Evolutionary conservation across 2,329 filamentous ascomycete species (phyloP).

Genomic region (Aspergillus uvarum): DNA sequence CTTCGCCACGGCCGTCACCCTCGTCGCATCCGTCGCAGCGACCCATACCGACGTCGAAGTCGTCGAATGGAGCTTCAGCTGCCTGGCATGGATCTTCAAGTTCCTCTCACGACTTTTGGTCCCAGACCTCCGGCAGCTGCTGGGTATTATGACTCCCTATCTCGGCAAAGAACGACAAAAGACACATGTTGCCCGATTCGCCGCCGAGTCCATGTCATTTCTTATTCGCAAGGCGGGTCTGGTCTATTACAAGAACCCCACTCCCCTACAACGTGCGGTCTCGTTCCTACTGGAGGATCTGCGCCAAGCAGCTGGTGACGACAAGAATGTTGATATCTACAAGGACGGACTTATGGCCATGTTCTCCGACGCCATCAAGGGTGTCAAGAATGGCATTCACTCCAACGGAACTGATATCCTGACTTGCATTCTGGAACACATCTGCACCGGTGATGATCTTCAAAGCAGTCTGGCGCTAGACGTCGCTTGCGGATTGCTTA

Average conservation of each 20-base stretch:
- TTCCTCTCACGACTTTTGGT: slow-evolving; percentile 87
- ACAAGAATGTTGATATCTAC: slow-evolving; percentile 57
- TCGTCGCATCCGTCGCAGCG: slow-evolving; percentile 76
- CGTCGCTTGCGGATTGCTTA: slow-evolving; percentile 72
- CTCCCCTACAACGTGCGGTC: slow-evolving; percentile 69
- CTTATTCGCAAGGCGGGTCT: slow-evolving; percentile 84
- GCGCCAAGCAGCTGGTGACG: slow-evolving; percentile 32
- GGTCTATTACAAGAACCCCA: slow-evolving; percentile 69
- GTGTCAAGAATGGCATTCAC: slow-evolving; percentile 59
- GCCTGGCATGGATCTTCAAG: slow-evolving; percentile 94
- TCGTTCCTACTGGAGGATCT: slow-evolving; percentile 71
- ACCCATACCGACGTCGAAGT: slow-evolving; percentile 77
- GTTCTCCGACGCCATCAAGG: slow-evolving; percentile 77
- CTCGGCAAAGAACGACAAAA: slow-evolving; percentile 81
- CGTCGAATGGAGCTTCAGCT: slow-evolving; percentile 97
- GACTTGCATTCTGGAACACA: slow-evolving; percentile 48
- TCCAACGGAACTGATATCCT: slow-evolving; percentile 57
- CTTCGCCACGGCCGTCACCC: slow-evolving; percentile 70
- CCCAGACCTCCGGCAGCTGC: slow-evolving; percentile 79
- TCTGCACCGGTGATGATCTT: slow-evolving; percentile 29
- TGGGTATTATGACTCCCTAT: slow-evolving; percentile 77
- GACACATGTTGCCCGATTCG: slow-evolving; percentile 84
- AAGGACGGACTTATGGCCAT: slow-evolving; percentile 88
- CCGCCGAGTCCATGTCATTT: slow-evolving; percentile 93
- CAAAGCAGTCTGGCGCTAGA: slow-evolving; percentile 49